Conservation (phyloP, 805 yeast species). For the Saturnispora mendoncae region DNA sequence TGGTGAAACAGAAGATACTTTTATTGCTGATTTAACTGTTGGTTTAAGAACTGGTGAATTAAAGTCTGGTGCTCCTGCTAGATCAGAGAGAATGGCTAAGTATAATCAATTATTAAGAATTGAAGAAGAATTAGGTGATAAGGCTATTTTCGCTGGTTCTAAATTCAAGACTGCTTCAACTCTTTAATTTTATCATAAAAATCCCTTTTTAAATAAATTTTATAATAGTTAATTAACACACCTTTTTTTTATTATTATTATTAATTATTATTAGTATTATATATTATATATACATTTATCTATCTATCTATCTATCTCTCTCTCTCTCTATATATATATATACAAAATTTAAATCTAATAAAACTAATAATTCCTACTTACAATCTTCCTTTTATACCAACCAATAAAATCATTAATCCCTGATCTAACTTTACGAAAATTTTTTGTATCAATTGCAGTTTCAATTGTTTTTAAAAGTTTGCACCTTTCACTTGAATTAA, state of each 20-base stretch:
- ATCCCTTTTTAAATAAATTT: no score
- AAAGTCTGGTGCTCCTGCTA: conserved; percentile 99
- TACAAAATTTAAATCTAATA: neutral
- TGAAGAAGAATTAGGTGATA: conserved; percentile 97
- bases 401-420: conserved; percentile 68
- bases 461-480: conserved; percentile 51
- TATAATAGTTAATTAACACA: neutral
- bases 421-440: conserved; percentile 63
- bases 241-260: neutral
- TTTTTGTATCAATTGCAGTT: conserved; percentile 56
- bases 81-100: conserved; percentile 99
- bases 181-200: conserved; percentile 20
- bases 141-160: conserved; percentile 92
- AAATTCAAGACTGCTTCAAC: conserved; percentile 60
- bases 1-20: conserved; percentile 98
- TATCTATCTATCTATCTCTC: no score
- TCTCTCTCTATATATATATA: neutral
- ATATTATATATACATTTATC: neutral
- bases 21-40: conserved; percentile 95
- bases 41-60: conserved; percentile 98
- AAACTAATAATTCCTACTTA: conserved; percentile 25
- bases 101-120: conserved; percentile 97
- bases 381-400: conserved; percentile 76
- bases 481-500: conserved; percentile 57
- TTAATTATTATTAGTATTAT: neutral